Base-by-base conservation (phyloP, 139 green algal species). In the Asterochloris erici region DNA sequence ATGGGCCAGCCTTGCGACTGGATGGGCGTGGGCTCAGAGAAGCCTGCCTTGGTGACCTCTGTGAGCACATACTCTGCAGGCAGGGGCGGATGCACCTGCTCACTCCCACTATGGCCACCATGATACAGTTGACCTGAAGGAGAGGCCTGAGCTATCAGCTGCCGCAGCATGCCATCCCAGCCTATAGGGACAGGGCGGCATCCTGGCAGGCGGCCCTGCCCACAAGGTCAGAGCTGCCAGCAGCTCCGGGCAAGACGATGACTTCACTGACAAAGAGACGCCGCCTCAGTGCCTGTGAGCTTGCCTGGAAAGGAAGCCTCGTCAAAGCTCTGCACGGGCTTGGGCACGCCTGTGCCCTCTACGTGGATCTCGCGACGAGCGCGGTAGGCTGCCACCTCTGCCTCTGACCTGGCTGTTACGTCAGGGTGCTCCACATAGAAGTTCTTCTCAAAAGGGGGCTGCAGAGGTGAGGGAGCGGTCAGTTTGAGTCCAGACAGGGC, bases 1-100 rank as follows among this genome's bases (percentile, higher is more conserved):
- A 98, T 98, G 24, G 95, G 95, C 95, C 95, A 98, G 61, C 92
- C 94, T 87, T 95, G 92, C 9, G 91, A 88, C 88, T 98, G 95
- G 83, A 98, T 98, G 16, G 94, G 89, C 0, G 94, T 96, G 9
- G 95, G 95, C 82, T 94, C 91, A 54, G 77, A 88, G 87, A 97
- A 98, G 0, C 92, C 92, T 29, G 94, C 94, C 38, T 90, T 90
- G 64, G 89, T 83, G 15, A 98, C 89, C 87, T 98, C 94, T 4
- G 79, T 75, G 63, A 97, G 85, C 26, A 98, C 95, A 81, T 98
- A 98, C 79, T 95, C 93, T 94, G 88, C 79, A 81, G 73, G 26
- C 4, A 19, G n/a, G 19, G 63, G 60, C 0, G 64, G 24, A 60
- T 71, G 66, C 21, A 71, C 17, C 17, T 71, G 19, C 21, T 23